Percentiles rank a stretch among this genome's conserved stretches.
phyloP scores from a whole-genome alignment of 768 basidiomycete species.

The Piloderma croceum region DNA sequence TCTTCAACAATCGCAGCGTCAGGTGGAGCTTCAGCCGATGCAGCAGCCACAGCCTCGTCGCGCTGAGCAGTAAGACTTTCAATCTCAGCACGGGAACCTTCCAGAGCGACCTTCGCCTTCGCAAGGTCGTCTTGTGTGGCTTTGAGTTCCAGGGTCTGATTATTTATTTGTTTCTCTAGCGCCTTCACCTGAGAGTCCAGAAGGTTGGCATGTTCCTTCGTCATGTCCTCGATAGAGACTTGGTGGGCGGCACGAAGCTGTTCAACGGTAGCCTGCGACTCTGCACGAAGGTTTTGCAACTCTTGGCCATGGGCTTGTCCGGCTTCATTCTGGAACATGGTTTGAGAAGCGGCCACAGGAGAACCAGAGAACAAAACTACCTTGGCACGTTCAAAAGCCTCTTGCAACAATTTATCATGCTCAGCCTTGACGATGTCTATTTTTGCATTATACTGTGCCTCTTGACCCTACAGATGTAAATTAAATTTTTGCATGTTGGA shows the following conservation, averaged over 20 bases:
- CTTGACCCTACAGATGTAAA: slow-evolving; percentile 48
- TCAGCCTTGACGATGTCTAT: slow-evolving; percentile 63
- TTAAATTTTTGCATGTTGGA: neutral
- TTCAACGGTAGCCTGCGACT: slow-evolving; percentile 60
- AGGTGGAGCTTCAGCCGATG: slow-evolving; percentile 31
- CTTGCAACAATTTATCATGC: slow-evolving; percentile 53
- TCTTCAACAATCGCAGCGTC: slow-evolving; percentile 49
- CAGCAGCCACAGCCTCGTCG: slow-evolving; percentile 52
- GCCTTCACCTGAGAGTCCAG: slow-evolving; percentile 52
- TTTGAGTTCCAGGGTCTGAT: slow-evolving; percentile 65
- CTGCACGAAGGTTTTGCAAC: slow-evolving; percentile 61
- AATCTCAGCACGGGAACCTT: slow-evolving; percentile 48
- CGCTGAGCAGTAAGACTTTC: slow-evolving; percentile 56
- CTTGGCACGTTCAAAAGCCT: slow-evolving; percentile 77
- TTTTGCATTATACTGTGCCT: slow-evolving; percentile 60
- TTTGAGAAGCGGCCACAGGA: neutral
- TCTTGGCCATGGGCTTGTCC: slow-evolving; percentile 62
- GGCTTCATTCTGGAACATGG: slow-evolving; percentile 67
- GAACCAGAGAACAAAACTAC: slow-evolving; percentile 38
- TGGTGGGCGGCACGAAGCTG: slow-evolving; percentile 64
- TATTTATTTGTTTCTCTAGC: slow-evolving; percentile 59
- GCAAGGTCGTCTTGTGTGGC: slow-evolving; percentile 80
- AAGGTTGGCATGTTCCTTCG: slow-evolving; percentile 55
- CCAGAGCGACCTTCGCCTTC: slow-evolving; percentile 62
- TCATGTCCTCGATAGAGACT: slow-evolving; percentile 53